These are phyloP conservation scores for Candida berthetii DNA, from an alignment of 805 yeast genomes.

Conservation along the genomic window DNA sequence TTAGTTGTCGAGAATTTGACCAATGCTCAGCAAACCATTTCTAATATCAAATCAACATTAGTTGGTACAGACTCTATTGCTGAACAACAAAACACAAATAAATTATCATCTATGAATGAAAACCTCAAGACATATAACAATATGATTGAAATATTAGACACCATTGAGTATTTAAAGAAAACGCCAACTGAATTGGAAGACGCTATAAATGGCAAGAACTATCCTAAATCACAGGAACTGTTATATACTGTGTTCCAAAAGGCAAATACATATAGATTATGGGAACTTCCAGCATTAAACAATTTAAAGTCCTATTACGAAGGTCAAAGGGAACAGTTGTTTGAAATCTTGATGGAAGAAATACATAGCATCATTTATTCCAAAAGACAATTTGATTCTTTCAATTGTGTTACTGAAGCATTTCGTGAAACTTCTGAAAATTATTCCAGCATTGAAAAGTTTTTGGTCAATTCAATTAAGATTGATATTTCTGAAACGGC, in stretches of 20 bases:
- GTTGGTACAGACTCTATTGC: constrained; percentile 39
- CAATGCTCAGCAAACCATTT: constrained; percentile 56
- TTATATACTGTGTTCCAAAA: constrained; percentile 36
- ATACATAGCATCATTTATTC: constrained; percentile 63
- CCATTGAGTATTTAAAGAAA: constrained; percentile 52
- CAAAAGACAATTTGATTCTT: constrained; percentile 25
- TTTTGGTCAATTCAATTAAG: constrained; percentile 48
- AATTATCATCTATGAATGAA: constrained; percentile 40
- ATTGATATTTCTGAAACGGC: constrained; percentile 49
- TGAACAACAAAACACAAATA: constrained; percentile 24
- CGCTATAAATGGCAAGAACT: constrained; percentile 62
- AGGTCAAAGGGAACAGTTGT: constrained; percentile 51
- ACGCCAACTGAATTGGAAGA: constrained; percentile 62
- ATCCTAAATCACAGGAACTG: constrained; percentile 55
- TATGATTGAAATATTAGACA: constrained; percentile 63
- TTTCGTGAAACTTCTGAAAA: constrained; percentile 16
- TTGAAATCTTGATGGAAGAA: constrained; percentile 74
- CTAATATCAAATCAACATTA: constrained; percentile 41
- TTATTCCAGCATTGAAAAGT: constrained; percentile 44
- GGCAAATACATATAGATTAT: constrained; percentile 47
- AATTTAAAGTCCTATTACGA: constrained; percentile 46
- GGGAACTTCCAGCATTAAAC: constrained; percentile 50
- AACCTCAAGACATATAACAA: constrained; percentile 58
- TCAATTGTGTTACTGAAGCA: constrained; percentile 18
- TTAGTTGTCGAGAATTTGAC: constrained; percentile 56